phyloP scores from a whole-genome alignment of 2,329 filamentous ascomycete genomes.

The Neospermospora avenae region DNA sequence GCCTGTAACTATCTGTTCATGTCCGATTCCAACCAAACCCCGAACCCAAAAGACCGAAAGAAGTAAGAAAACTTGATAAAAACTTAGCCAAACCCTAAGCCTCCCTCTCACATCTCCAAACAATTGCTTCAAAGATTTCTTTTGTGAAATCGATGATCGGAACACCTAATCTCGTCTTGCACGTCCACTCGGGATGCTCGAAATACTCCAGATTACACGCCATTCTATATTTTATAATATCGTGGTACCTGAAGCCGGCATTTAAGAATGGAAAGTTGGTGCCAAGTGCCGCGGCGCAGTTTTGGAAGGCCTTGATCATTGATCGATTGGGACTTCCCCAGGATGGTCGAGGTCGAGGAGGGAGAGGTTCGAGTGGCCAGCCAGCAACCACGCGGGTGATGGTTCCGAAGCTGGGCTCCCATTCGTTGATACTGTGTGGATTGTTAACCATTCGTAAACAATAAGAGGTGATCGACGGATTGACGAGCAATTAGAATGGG shows the following conservation, averaged over 20 bases:
- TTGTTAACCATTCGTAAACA: not conserved
- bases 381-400: not conserved
- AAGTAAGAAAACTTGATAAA: too few species aligned
- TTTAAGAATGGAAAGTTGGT: not conserved
- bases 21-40: not conserved
- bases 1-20: too few species aligned
- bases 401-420: not conserved
- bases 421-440: not conserved
- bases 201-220: not conserved
- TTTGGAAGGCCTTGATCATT: not conserved
- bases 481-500: not conserved
- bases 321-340: not conserved
- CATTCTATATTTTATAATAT: not conserved
- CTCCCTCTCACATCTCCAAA: not conserved
- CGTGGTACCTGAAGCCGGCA: not conserved
- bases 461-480: not conserved
- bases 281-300: not conserved
- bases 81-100: not conserved
- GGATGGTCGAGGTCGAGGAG: not conserved
- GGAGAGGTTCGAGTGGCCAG: not conserved
- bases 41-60: not conserved
- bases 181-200: not conserved
- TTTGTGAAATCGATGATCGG: not conserved
- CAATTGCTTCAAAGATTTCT: not conserved
- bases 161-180: not conserved